Evolutionary conservation across 345 rosid genomes (phyloP), one percentile per base, ranked within the genome.

Genomic region (Durio zibethinus): DNA sequence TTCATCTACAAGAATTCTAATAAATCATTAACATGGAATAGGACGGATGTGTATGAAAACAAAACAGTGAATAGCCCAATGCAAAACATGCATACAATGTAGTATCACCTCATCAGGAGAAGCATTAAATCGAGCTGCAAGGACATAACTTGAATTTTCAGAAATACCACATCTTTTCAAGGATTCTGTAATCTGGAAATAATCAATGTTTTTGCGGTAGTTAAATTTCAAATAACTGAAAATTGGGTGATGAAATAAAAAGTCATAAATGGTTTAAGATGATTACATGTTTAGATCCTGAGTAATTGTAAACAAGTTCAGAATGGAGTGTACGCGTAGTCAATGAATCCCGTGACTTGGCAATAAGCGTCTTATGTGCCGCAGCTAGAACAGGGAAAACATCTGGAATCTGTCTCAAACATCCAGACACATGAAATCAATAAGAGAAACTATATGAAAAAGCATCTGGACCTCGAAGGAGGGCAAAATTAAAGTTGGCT

Each of bases 291-390:
- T 93, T 96, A 75, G 98, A 92, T 59, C 95, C 95, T 0, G 99
- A 91, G 81, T 88, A 94, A 78, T 94, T 94, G 86, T 87, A 92
- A 57, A 96, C 97, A 42, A 94, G 97, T 79, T 94, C 97, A 16
- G 98, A 94, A 87, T 96, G 98, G 84, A 87, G 97, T 48, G 99
- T 95, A 21, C 92, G 82, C 11, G 97, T 92, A 20, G 92, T 88
- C 82, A 94, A 82, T 1, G 97, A 88, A 73, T 86, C 95, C 36
- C 94, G 91, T 18, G 91, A 92, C 77, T 91, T 91, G 75, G 93
- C 83, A 64, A 89, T 1, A 35, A 91, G 86, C 15, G 97, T 86
- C 90, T 90, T 96, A 75, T 91, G 92, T 15, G 97, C 97, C 33
- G 97, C 97, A 6, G 94, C 99, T 40, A 91, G 86, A 79, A 96